Evolutionary conservation across 169 alveolate genomes (phyloP).

Genomic region (Cryptosporidium meleagridis): DNA sequence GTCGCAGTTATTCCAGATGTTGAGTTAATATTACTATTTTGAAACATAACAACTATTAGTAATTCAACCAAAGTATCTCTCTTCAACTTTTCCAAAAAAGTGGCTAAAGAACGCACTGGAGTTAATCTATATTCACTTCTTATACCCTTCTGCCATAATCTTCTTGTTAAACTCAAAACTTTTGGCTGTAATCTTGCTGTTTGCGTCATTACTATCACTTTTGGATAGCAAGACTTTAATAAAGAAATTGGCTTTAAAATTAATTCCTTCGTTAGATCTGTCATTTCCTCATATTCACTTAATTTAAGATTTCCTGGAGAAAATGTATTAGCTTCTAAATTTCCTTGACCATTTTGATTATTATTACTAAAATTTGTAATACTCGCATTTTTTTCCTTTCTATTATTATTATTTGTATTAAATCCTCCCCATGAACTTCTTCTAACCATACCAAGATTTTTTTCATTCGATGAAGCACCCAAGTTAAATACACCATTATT

Average conservation of each 20-base stretch:
- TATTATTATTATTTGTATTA: not conserved
- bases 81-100: conserved; percentile 49
- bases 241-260: conserved; percentile 14
- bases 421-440: not conserved
- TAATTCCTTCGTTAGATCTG: not conserved
- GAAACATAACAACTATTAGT: conserved; percentile 24
- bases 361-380: not conserved
- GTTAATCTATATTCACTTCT: conserved; percentile 67
- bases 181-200: conserved; percentile 31
- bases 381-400: not conserved
- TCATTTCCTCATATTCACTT: not conserved
- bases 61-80: conserved; percentile 51
- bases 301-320: not conserved
- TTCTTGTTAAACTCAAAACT: conserved; percentile 39
- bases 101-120: conserved; percentile 42
- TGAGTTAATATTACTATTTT: not conserved
- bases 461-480: not conserved
- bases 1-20: not conserved
- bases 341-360: not conserved
- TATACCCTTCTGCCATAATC: conserved; percentile 58
- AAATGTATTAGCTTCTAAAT: not conserved
- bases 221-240: conserved; percentile 63
- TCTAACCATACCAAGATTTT: not conserved
- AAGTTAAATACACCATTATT: not conserved
- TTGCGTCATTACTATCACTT: conserved; percentile 59